phyloP scores from a whole-genome alignment of 164 flowering plant genomes.

The Warburgia ugandensis region DNA sequence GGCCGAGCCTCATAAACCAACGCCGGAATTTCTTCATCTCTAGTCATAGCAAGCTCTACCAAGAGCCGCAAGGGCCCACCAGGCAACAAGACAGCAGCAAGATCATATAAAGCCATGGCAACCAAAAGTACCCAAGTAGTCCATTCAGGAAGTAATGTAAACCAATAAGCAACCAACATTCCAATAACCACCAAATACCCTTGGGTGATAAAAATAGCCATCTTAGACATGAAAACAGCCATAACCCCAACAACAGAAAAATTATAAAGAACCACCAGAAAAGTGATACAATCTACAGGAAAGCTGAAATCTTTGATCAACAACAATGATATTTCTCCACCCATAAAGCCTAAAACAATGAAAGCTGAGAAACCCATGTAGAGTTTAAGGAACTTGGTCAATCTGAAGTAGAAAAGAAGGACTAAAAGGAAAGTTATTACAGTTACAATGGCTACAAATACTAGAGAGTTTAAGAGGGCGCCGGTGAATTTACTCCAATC shows the following conservation, averaged over 20 bases:
- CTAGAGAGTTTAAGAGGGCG: conserved; percentile 83
- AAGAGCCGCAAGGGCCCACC: conserved; percentile 87
- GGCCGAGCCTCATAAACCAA: conserved; percentile 96
- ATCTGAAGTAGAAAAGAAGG: conserved; percentile 77
- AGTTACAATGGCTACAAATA: conserved; percentile 70
- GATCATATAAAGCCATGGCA: conserved; percentile 94
- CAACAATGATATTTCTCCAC: conserved; percentile 67
- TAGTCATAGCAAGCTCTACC: conserved; percentile 90
- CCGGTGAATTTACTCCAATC: conserved; percentile 80
- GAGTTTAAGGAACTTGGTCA: conserved; percentile 58
- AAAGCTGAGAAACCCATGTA: conserved; percentile 92
- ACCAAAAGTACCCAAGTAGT: conserved; percentile 90
- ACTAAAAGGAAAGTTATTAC: conserved; percentile 68
- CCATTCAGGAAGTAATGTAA: conserved; percentile 92
- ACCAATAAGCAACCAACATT: conserved; percentile 91
- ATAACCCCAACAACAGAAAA: conserved; percentile 80
- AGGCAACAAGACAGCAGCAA: conserved; percentile 95
- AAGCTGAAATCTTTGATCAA: conserved; percentile 40
- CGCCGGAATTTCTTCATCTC: conserved; percentile 98
- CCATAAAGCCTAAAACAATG: conserved; percentile 74
- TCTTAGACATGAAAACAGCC: conserved; percentile 69
- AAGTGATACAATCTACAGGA: conserved; percentile 63
- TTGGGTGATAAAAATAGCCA: conserved; percentile 74
- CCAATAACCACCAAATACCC: conserved; percentile 87
- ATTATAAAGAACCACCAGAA: conserved; percentile 53